A percentile compares a stretch with the other conserved stretches of the same genome.
These are phyloP conservation scores for Paramecium bursaria DNA, from an alignment of 73 alveolate genomes.

Conservation along the genomic window DNA sequence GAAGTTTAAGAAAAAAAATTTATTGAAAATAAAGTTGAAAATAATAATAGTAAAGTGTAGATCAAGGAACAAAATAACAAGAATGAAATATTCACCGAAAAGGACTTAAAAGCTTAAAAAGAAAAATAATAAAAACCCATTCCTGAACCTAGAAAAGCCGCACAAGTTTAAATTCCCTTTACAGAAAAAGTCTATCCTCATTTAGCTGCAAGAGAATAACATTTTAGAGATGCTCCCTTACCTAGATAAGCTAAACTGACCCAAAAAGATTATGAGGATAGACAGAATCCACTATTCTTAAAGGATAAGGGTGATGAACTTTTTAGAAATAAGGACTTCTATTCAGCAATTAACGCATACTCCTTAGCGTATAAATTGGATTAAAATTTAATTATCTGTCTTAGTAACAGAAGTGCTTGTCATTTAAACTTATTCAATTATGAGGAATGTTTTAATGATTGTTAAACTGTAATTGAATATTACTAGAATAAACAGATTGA, in stretches of 20 bases:
- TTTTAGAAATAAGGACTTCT: conserved; percentile 55
- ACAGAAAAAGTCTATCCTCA: conserved; percentile 64
- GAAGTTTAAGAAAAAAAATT: no score
- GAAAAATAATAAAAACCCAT: conserved; percentile 29
- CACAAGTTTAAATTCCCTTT: conserved; percentile 33
- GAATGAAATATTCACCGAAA: conserved; percentile 52
- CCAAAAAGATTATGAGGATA: conserved; percentile 19
- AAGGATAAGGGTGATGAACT: conserved; percentile 68
- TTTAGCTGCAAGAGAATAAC: conserved; percentile 66
- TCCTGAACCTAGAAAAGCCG: conserved; percentile 58
- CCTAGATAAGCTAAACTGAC: conserved; percentile 46
- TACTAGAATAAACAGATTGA: conserved; percentile 1
- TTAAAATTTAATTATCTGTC: conserved; percentile 27
- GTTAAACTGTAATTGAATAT: conserved; percentile 31
- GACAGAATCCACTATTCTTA: conserved; percentile 59
- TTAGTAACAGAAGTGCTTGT: conserved; percentile 68
- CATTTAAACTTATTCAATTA: conserved; percentile 49
- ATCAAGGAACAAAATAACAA: conserved; percentile 23
- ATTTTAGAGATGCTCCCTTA: conserved; percentile 63
- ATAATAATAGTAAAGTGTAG: background rate
- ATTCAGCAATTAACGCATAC: conserved; percentile 67
- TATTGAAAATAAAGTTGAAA: background rate
- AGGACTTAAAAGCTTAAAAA: conserved; percentile 54
- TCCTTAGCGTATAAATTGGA: conserved; percentile 55
- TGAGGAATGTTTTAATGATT: conserved; percentile 62